phyloP scores from a whole-genome alignment of 331 rosid species.

The Arachis monticola region DNA sequence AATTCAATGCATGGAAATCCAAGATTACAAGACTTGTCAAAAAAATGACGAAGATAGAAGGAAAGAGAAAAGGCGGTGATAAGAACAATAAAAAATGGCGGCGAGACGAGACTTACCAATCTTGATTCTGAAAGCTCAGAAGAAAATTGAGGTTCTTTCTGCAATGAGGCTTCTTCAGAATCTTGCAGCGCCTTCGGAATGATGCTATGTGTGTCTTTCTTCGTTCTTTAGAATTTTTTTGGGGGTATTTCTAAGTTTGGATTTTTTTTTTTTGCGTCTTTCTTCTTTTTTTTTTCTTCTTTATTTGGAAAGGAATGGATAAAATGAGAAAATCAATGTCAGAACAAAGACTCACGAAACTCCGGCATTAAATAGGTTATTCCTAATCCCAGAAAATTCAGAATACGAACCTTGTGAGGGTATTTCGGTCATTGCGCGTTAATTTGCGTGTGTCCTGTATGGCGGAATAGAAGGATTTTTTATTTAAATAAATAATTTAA shows the following conservation, averaged over 20 bases:
- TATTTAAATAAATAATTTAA: no score
- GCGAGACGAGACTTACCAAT: slow-evolving; percentile 17
- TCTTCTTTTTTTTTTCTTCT: no score
- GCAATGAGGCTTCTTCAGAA: not conserved
- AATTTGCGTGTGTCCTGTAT: not conserved
- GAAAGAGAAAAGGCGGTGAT: not conserved
- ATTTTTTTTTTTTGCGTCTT: not conserved
- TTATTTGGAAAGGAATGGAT: slow-evolving; percentile 24
- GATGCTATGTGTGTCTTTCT: slow-evolving; percentile 23
- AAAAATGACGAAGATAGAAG: no score
- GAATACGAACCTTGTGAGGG: not conserved
- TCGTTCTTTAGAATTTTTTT: slow-evolving; percentile 22
- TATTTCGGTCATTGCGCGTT: not conserved
- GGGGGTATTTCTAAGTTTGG: slow-evolving; percentile 41
- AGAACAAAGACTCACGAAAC: slow-evolving; percentile 23
- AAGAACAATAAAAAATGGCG: not conserved
- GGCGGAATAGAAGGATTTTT: not conserved
- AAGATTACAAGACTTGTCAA: not conserved
- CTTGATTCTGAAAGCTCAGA: slow-evolving; percentile 42
- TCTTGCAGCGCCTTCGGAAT: not conserved
- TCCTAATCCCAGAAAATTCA: slow-evolving; percentile 24
- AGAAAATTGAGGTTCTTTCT: slow-evolving; percentile 8
- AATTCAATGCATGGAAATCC: not conserved
- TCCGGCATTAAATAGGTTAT: slow-evolving; percentile 58
- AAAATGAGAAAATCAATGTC: slow-evolving; percentile 23